Conservation (phyloP, 2,329 filamentous ascomycete species). For the Zalaria obscura region DNA sequence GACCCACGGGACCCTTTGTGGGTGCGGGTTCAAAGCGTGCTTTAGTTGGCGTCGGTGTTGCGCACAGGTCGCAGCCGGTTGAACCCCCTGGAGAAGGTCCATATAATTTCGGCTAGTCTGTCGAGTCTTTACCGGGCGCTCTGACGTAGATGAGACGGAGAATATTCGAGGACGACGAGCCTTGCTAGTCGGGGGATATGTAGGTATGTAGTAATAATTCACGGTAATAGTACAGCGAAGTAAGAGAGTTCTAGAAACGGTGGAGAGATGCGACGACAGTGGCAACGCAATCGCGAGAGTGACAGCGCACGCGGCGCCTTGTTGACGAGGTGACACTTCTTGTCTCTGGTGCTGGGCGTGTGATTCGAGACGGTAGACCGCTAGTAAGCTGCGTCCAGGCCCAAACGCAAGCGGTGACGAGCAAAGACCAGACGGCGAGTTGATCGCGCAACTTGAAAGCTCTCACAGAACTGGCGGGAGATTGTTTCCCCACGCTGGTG, state of each 20-base stretch:
- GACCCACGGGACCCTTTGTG: neutral
- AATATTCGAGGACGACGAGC: neutral
- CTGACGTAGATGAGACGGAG: neutral
- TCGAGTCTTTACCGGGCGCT: neutral
- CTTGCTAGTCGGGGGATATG: neutral
- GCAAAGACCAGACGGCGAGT: neutral
- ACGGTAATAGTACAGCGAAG: neutral
- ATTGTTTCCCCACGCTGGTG: neutral
- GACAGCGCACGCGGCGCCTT: neutral
- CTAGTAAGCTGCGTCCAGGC: neutral
- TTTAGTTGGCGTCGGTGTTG: neutral
- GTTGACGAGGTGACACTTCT: neutral
- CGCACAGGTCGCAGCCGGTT: neutral
- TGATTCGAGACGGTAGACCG: neutral
- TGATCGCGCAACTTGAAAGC: neutral
- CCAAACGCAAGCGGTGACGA: neutral
- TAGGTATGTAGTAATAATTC: neutral
- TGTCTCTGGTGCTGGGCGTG: neutral
- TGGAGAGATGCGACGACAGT: neutral
- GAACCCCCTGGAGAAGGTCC: slow-evolving; percentile 1
- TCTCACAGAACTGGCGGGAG: neutral
- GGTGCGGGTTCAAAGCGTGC: neutral
- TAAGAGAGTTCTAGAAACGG: neutral
- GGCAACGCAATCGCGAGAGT: neutral
- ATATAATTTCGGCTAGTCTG: slow-evolving; percentile 4